Base-by-base conservation (phyloP, 1,284 basidiomycete genomes). In the Exobasidium cylindrosporum region DNA sequence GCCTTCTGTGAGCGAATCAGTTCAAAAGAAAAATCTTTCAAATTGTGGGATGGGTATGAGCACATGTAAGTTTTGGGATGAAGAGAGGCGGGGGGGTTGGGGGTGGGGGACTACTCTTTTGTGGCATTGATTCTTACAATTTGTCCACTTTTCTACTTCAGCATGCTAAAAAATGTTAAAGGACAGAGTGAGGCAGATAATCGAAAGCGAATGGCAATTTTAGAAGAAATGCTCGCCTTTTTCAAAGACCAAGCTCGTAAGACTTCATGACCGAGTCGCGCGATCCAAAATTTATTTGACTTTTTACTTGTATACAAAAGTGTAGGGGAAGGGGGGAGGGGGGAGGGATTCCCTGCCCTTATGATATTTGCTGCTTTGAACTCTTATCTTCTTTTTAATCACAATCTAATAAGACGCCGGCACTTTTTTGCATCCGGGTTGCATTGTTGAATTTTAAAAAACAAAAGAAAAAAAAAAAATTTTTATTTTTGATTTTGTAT, bases 11-110 rank as follows among this genome's bases (percentile, higher is more conserved):
- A 81, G 4, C 70, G 80, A 24, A 68, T 83, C n/a, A 71, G 64
- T 4, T 72, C 76, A 2, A 66, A 75, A 46, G 64, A 73, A 49
- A 83, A 83, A 70, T 73, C 77, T 63, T 67, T 83, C 53, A 73
- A 81, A 66, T 80, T 84, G 24, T 84, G 83, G 72, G 79, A 81
- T 6, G 83, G 83, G 0, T 83, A 83, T 58, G 84, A 84, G 68
- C 84, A 84, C 70, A 72, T 69, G 35, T 40, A 40, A 40, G 35
- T 40, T 17, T 17, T 10, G 35, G 14, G 14, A 14, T 44, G 14
- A n/a, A 14, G 14, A n/a, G 14, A 44, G n/a, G 14, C n/a, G 43
- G 14, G 14, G 43, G n/a, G 14, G 43, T 45, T n/a, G 43, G 14
- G 43, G 14, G 14, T 14, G 43, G 43, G 14, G 14, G 43, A 45